Base-by-base conservation (phyloP, 106 monocot species). In the Dendrobium nobile region DNA sequence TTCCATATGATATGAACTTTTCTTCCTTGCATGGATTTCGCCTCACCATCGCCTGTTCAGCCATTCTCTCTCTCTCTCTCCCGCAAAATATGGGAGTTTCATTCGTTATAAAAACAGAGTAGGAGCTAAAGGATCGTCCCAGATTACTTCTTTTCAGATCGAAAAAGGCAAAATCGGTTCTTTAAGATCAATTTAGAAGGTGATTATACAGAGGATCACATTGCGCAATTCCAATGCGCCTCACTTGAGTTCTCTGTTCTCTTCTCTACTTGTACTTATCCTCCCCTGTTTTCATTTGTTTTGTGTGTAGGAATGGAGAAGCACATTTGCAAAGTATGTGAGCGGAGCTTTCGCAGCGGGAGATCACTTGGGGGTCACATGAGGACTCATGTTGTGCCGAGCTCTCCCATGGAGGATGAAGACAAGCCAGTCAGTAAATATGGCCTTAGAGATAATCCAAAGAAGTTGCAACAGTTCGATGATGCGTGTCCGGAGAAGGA, bases 331-430 rank as follows among this genome's bases (percentile, higher is more conserved):
- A 88, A 82, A 78, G 27, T 80, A 61, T 88, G 88, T 65, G 5
- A 55, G 54, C 84, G 72, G 79, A 73, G 77, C 75, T 91, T 91
- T 67, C 82, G 56, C 18, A 84, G 77, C 4, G 84, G 86, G 27
- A 82, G 86, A 61, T 88, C 91, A 4, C 70, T 91, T 17, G 86
- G 82, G 10, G 82, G 88, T 27, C 88, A 91, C 82, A 85, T 91
- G 91, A 82, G 84, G 74, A 84, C 84, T 10, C 91, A 91, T 78
- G 4, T 47, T 43, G 11, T 41, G n/a, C 15, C 22, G 4, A 47
- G 16, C n/a, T 33, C 67, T 51, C 10, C 70, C n/a, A 2, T 77
- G 0, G 55, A 67, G 26, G 47, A 67, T 11, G 82, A 75, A 8
- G 75, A 82, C 47, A 17, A 18, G 67, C 68, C 41, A 40, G 7